Evolutionary conservation across 352 stramenopile species (phyloP).

Genomic region (Globisporangium nagaii): DNA sequence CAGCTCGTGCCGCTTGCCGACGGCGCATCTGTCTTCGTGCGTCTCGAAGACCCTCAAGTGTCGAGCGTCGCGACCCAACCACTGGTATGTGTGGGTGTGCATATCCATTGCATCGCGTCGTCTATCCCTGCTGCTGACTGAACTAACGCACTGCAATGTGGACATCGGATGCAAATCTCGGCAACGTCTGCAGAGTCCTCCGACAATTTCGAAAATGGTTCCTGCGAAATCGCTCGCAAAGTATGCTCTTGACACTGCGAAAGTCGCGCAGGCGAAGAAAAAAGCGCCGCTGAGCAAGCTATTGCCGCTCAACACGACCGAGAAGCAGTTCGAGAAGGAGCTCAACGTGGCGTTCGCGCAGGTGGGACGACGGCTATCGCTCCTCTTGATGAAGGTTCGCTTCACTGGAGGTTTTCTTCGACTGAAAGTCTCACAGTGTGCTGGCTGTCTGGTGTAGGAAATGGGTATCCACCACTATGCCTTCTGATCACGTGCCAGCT

Average conservation of each 20-base stretch:
- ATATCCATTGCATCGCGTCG: background rate
- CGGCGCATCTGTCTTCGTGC: conserved; percentile 50
- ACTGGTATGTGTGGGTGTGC: conserved; percentile 27
- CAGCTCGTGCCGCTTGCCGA: conserved; percentile 24
- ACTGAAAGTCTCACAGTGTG: too few species aligned
- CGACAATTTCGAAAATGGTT: conserved; percentile 40
- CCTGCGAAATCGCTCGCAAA: conserved; percentile 27
- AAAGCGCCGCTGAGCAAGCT: conserved; percentile 58
- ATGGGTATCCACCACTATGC: conserved; percentile 50
- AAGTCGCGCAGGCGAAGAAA: conserved; percentile 45
- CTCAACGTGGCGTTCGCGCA: conserved; percentile 58
- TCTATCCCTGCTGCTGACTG: too few species aligned
- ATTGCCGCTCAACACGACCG: conserved; percentile 21
- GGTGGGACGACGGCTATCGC: too few species aligned
- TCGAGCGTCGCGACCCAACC: conserved; percentile 23
- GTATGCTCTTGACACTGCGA: conserved; percentile 44
- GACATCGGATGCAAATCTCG: too few species aligned
- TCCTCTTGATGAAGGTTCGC: background rate
- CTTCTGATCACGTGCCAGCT: conserved; percentile 31
- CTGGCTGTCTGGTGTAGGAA: conserved; percentile 24
- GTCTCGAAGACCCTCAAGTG: conserved; percentile 59
- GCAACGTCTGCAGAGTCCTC: conserved; percentile 10
- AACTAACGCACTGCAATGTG: too few species aligned
- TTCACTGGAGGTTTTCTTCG: background rate
- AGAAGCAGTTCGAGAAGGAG: conserved; percentile 64